phyloP scores from a whole-genome alignment of 176 grass and related monocot species.

The Chloris gayana region DNA sequence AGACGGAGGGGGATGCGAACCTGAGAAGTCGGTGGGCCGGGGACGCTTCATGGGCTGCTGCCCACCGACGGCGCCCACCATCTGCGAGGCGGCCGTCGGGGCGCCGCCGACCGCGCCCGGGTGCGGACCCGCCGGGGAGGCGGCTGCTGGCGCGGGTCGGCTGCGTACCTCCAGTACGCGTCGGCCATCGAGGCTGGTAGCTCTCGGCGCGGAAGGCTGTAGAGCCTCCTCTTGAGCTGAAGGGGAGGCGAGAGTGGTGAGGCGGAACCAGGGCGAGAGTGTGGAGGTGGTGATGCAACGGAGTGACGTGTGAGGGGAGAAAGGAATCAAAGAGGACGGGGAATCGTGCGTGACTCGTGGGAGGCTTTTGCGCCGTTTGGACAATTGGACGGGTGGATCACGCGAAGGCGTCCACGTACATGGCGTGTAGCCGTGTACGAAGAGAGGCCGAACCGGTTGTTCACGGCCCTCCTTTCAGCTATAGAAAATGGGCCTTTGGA shows the following conservation, averaged over 20 bases:
- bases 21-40: constrained; percentile 56
- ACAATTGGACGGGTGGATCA: too few relatives aligned
- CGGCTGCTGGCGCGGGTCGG: constrained; percentile 40
- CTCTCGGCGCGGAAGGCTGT: not conserved
- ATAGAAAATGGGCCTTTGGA: too few relatives aligned
- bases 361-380: not conserved
- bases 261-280: too few relatives aligned
- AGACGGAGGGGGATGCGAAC: constrained; percentile 10
- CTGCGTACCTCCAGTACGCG: constrained; percentile 70
- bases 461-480: too few relatives aligned
- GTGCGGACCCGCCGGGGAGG: constrained; percentile 23
- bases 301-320: constrained; percentile 2
- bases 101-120: constrained; percentile 1
- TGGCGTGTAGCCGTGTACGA: too few relatives aligned
- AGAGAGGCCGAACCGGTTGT: too few relatives aligned
- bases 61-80: not conserved
- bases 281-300: not conserved
- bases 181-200: constrained; percentile 56
- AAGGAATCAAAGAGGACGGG: not conserved
- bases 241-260: not conserved
- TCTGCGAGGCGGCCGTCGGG: constrained; percentile 3
- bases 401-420: too few relatives aligned
- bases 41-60: constrained; percentile 57
- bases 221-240: not conserved
- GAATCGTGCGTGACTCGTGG: not conserved